Base-by-base conservation (phyloP, 2,329 filamentous ascomycete genomes). In the Diplodia seriata region DNA sequence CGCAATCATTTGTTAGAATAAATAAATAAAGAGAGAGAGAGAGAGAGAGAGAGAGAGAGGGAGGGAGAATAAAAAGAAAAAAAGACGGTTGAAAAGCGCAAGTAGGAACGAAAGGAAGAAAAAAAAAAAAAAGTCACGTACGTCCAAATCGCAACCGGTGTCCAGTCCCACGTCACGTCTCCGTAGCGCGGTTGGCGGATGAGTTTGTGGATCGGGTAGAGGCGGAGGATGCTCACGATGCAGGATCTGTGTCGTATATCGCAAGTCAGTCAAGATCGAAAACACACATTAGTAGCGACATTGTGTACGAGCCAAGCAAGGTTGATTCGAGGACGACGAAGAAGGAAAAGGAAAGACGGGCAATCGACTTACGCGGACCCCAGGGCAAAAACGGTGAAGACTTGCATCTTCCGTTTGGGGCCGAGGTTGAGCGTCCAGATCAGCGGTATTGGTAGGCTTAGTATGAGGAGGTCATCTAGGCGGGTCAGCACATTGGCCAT, bases 401-500 rank as follows among this genome's bases (percentile, higher is more conserved):
- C 47, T 26, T 51, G 47, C 12, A 40, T 40, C 49, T 64, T 64
- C 11, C 50, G 61, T 14, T 23, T 38, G 1, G 31, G 47, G 47
- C 53, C 40, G 31, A 64, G 47, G 61, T 54, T 54, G 18, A 64
- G 36, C 14, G 23, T 53, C 61, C 61, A 64, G 20, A 64, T 50
- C 8, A 64, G 12, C 18, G 61, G 61, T 23, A 64, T 29, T 6
- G 61, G 61, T 15, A 64, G 61, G n/a, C 47, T 54, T 33, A 64
- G 49, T 20, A 64, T 64, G 14, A 64, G 61, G 14, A 64, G 61
- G 26, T 64, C 61, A 64, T 54, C 61, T 64, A 11, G 20, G 36
- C 18, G 59, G 26, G 26, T 59, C 4, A 59, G 23, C 5, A 59
- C 26, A 43, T 33, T 29, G 54, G 18, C n/a, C 4, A 33, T 56